phyloP scores from a whole-genome alignment of 1,284 basidiomycete species.

The Inonotus obliquus region DNA sequence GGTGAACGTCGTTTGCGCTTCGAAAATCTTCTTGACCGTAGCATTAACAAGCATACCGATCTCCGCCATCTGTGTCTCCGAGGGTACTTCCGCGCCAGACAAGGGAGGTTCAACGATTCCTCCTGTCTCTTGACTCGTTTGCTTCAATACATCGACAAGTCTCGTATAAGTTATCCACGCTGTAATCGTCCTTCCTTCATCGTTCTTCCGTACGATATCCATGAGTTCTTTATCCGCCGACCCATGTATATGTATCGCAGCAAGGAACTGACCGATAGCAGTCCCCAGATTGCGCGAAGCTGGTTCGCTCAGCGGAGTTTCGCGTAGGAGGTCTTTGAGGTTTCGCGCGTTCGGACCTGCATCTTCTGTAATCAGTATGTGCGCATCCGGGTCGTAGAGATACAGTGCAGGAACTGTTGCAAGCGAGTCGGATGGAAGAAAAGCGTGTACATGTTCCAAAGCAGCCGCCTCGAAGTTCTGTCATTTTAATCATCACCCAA shows the following conservation, averaged over 20 bases:
- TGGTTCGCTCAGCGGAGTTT: slow-evolving; percentile 27
- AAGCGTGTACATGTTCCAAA: slow-evolving; percentile 35
- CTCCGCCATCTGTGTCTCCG: slow-evolving; percentile 32
- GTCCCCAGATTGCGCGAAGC: slow-evolving; percentile 42
- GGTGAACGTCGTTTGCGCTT: slow-evolving; percentile 29
- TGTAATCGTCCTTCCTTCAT: slow-evolving; percentile 38
- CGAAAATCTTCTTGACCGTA: slow-evolving; percentile 34
- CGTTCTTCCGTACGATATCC: slow-evolving; percentile 36
- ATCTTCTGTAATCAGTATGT: slow-evolving; percentile 59
- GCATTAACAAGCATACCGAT: slow-evolving; percentile 34
- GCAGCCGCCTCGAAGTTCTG: slow-evolving; percentile 47
- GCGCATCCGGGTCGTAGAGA: slow-evolving; percentile 41
- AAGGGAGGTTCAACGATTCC: slow-evolving; percentile 39
- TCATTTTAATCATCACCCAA: not conserved
- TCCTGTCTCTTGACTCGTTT: slow-evolving; percentile 28
- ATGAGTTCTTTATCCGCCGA: slow-evolving; percentile 28
- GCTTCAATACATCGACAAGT: slow-evolving; percentile 41
- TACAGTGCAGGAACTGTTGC: slow-evolving; percentile 46
- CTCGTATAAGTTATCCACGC: slow-evolving; percentile 44
- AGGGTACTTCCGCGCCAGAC: slow-evolving; percentile 31
- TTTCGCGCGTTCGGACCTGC: slow-evolving; percentile 37
- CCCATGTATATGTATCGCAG: slow-evolving; percentile 42
- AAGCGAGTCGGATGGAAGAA: slow-evolving; percentile 31
- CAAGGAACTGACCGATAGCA: slow-evolving; percentile 48
- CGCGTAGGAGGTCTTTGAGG: slow-evolving; percentile 46